Evolutionary conservation across 2,329 filamentous ascomycete genomes (phyloP).

Genomic region (Colletotrichum horii): DNA sequence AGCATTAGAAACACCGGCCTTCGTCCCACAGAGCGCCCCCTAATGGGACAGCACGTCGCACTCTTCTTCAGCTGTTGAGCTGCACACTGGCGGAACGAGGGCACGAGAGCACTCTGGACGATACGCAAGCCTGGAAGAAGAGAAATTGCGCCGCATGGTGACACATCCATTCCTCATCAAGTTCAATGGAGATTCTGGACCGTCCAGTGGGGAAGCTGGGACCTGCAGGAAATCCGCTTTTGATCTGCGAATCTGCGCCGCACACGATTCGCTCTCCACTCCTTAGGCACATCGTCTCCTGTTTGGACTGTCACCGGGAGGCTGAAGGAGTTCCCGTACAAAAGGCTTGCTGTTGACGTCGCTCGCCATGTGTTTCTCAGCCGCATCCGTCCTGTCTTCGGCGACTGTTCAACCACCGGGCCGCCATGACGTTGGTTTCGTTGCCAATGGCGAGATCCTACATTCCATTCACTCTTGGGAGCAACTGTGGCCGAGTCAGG

Average conservation of each 20-base stretch:
- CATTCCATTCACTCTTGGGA: background rate
- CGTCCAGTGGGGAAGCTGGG: slow-evolving; percentile 7
- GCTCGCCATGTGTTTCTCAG: background rate
- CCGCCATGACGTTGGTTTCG: background rate
- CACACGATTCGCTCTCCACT: slow-evolving; percentile 11
- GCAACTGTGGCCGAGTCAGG: background rate
- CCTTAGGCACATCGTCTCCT: background rate
- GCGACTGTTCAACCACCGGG: background rate
- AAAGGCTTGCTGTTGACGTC: background rate
- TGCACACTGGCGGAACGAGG: background rate
- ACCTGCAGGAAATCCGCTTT: slow-evolving; percentile 17
- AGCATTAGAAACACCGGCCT: background rate
- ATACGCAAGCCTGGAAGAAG: background rate
- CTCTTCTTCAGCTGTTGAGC: background rate
- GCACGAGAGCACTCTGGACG: background rate
- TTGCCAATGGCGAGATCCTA: background rate
- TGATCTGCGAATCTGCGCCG: slow-evolving; percentile 18
- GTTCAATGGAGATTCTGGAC: background rate
- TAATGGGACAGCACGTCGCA: background rate
- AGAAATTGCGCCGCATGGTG: background rate
- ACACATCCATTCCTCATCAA: background rate
- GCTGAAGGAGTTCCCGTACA: background rate
- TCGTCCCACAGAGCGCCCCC: background rate
- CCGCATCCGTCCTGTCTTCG: background rate
- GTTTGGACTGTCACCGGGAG: background rate